Evolutionary conservation across 306 rosid genomes (phyloP).

Genomic region (Quercus agrifolia): DNA sequence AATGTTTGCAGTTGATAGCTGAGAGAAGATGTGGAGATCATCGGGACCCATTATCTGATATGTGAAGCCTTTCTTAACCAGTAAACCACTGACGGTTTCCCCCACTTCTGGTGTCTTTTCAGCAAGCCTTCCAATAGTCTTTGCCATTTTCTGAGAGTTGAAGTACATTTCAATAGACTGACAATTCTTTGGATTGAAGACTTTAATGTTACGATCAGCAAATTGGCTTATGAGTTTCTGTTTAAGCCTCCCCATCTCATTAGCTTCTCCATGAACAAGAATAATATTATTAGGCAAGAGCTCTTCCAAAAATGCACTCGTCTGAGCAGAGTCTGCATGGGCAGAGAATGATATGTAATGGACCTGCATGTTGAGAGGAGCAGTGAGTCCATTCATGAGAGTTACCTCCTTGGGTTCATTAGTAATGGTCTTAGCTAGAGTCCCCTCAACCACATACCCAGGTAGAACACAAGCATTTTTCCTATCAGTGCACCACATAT

Average conservation of each 20-base stretch:
- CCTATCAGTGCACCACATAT: conserved; percentile 92
- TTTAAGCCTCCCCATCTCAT: conserved; percentile 95
- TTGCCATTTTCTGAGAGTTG: conserved; percentile 94
- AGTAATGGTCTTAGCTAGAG: conserved; percentile 78
- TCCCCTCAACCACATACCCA: conserved; percentile 90
- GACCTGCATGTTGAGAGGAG: conserved; percentile 93
- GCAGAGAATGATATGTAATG: conserved; percentile 96
- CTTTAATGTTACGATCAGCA: conserved; percentile 76
- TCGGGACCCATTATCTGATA: conserved; percentile 96
- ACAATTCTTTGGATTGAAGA: conserved; percentile 90
- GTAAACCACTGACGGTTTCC: conserved; percentile 72
- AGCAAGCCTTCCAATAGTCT: conserved; percentile 83
- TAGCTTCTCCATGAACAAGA: conserved; percentile 95
- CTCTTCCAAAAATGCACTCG: conserved; percentile 88
- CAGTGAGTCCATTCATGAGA: conserved; percentile 78
- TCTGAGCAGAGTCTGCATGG: conserved; percentile 95
- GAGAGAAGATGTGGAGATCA: conserved; percentile 91
- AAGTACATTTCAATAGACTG: conserved; percentile 91
- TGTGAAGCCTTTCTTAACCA: conserved; percentile 86
- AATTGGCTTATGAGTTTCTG: conserved; percentile 81
- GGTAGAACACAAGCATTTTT: conserved; percentile 80
- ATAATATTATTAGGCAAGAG: conserved; percentile 89
- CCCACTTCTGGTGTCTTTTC: conserved; percentile 70
- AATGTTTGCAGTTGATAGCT: conserved; percentile 71
- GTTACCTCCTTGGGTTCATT: conserved; percentile 96